phyloP scores from a whole-genome alignment of 2,329 filamentous ascomycete species.

The Trichoderma oligosporum region DNA sequence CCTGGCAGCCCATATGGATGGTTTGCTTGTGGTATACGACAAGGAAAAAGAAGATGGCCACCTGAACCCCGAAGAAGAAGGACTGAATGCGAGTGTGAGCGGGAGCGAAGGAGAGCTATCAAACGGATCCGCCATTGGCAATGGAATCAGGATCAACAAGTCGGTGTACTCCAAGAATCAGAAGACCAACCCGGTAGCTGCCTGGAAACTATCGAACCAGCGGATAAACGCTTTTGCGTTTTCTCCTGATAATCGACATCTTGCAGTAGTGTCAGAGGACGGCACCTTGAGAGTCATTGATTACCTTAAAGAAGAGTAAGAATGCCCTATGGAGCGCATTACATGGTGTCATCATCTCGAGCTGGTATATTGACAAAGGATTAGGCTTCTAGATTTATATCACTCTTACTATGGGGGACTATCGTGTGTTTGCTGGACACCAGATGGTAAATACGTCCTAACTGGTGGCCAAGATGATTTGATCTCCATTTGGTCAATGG shows the following conservation, averaged over 20 bases:
- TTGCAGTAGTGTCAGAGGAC: constrained; percentile 89
- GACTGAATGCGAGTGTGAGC: constrained; percentile 68
- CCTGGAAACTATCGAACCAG: constrained; percentile 89
- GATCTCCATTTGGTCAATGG: constrained; percentile 90
- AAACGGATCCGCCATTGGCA: constrained; percentile 34
- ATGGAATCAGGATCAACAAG: constrained; percentile 71
- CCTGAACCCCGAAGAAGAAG: constrained; percentile 67
- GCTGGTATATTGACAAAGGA: constrained; percentile 17
- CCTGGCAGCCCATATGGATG: constrained; percentile 87
- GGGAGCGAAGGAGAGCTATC: constrained; percentile 42
- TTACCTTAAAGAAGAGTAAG: constrained; percentile 83
- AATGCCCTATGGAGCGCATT: constrained; percentile 10
- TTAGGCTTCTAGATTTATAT: constrained; percentile 78
- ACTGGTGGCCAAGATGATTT: constrained; percentile 95
- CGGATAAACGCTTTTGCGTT: constrained; percentile 89
- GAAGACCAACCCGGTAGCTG: constrained; percentile 85
- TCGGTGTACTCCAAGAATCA: constrained; percentile 93
- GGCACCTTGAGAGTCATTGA: constrained; percentile 87
- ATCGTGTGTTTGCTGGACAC: constrained; percentile 94
- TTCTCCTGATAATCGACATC: constrained; percentile 79
- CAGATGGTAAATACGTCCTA: constrained; percentile 91
- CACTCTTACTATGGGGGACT: constrained; percentile 91
- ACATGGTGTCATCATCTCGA: neutral
- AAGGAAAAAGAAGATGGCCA: constrained; percentile 91
- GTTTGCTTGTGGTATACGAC: constrained; percentile 87